Evolutionary conservation across 306 rosid species (phyloP).

Genomic region (Quercus berberidifolia): DNA sequence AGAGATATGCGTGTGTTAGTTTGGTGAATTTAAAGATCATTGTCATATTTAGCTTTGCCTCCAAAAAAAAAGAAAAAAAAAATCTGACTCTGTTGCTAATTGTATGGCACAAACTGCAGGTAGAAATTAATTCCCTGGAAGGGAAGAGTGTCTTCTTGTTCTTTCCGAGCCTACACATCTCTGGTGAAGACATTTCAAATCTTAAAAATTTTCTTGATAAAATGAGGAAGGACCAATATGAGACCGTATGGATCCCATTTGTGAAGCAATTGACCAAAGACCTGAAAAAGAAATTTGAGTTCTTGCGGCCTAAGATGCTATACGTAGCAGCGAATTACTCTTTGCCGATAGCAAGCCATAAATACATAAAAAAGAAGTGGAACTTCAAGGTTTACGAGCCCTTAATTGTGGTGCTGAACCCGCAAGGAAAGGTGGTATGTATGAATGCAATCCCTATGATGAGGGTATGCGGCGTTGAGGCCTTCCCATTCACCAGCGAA

Average conservation of each 20-base stretch:
- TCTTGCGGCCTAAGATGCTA: too few relatives aligned
- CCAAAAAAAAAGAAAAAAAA: too few relatives aligned
- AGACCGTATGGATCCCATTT: slow-evolving; percentile 28
- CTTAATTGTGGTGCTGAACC: slow-evolving; percentile 6
- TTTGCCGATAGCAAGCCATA: background rate
- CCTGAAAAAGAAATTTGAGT: background rate
- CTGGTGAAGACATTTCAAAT: slow-evolving; percentile 13
- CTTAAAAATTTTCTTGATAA: slow-evolving; percentile 6
- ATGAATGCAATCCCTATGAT: slow-evolving; percentile 20
- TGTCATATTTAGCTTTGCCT: too few relatives aligned
- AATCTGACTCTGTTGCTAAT: too few relatives aligned
- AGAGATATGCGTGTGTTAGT: too few relatives aligned
- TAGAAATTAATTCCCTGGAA: too few relatives aligned
- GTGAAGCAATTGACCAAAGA: background rate
- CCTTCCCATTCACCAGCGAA: slow-evolving; percentile 2
- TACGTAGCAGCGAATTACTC: too few relatives aligned
- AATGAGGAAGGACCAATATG: slow-evolving; percentile 2
- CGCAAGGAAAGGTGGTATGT: slow-evolving; percentile 9
- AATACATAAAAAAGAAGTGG: slow-evolving; percentile 26
- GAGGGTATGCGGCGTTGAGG: slow-evolving; percentile 4
- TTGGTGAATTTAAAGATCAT: too few relatives aligned
- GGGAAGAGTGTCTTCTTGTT: too few relatives aligned
- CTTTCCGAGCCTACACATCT: background rate
- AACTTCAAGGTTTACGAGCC: slow-evolving; percentile 15
- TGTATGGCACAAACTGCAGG: too few relatives aligned